Evolutionary conservation across 139 green algal species (phyloP).

Genomic region (Chlorella vulgaris): DNA sequence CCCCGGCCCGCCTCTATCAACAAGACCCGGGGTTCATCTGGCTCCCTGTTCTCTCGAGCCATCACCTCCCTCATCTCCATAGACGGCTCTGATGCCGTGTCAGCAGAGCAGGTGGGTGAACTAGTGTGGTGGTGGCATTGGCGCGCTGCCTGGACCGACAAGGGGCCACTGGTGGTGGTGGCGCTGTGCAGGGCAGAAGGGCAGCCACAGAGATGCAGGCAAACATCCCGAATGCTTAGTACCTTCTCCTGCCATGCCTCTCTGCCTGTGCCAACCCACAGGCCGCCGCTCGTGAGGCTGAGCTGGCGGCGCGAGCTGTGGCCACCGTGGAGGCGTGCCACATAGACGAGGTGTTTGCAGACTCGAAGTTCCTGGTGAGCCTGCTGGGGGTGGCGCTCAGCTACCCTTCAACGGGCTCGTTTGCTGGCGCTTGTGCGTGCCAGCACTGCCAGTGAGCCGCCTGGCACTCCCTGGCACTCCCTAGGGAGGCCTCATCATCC

Average conservation of each 20-base stretch:
- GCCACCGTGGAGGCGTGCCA: slow-evolving; percentile 65
- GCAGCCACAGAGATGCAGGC: background rate
- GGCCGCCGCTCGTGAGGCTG: slow-evolving; percentile 43
- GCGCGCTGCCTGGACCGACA: too few species aligned
- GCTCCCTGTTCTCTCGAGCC: slow-evolving; percentile 44
- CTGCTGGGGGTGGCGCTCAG: background rate
- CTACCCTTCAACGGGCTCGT: too few species aligned
- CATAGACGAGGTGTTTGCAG: slow-evolving; percentile 88
- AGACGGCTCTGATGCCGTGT: slow-evolving; percentile 42
- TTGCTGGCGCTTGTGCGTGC: too few species aligned
- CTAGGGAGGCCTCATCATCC: too few species aligned
- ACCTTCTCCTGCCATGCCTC: background rate
- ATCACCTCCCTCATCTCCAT: slow-evolving; percentile 59
- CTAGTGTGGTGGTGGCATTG: background rate
- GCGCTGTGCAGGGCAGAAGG: background rate
- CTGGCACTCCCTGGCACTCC: too few species aligned
- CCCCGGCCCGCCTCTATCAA: slow-evolving; percentile 4
- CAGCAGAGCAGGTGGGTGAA: slow-evolving; percentile 33
- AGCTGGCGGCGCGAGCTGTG: slow-evolving; percentile 34
- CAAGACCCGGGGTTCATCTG: slow-evolving; percentile 1
- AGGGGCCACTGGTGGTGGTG: background rate
- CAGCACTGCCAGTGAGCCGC: too few species aligned
- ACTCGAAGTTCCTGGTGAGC: slow-evolving; percentile 86
- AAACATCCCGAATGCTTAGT: background rate
- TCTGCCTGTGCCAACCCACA: background rate